These are phyloP conservation scores for Cutaneotrichosporon sp. DNA, from an alignment of 1,284 basidiomycete species.

Conservation along the genomic window DNA sequence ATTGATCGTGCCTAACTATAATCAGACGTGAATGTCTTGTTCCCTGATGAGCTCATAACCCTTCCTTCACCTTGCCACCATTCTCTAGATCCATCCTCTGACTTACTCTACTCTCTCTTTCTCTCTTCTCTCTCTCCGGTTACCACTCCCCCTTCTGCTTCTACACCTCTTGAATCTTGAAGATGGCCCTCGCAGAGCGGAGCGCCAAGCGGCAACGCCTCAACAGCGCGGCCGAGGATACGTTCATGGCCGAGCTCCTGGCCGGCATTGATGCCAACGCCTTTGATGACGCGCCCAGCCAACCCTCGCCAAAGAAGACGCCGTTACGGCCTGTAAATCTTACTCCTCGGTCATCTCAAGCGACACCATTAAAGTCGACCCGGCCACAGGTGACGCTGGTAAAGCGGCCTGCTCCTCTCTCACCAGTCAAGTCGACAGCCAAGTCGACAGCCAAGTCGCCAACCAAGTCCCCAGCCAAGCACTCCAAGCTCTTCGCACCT, in stretches of 20 bases:
- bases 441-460: background rate
- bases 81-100: no score
- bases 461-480: background rate
- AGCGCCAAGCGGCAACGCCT: conserved; percentile 11
- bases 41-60: background rate
- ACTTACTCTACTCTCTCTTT: background rate
- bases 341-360: background rate
- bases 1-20: background rate
- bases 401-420: background rate
- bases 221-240: conserved; percentile 31
- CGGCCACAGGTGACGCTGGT: background rate
- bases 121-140: background rate
- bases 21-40: conserved; percentile 8
- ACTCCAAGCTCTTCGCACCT: background rate
- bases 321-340: background rate
- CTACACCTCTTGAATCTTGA: conserved; percentile 12
- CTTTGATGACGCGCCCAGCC: conserved; percentile 30
- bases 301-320: conserved; percentile 12
- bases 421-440: background rate
- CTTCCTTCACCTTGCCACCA: no score
- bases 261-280: conserved; percentile 49
- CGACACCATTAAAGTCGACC: background rate
- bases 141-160: background rate
- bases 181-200: background rate
- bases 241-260: conserved; percentile 48